Evolutionary conservation across 75 land plant genomes (phyloP).

Genomic region (Larix kaempferi): DNA sequence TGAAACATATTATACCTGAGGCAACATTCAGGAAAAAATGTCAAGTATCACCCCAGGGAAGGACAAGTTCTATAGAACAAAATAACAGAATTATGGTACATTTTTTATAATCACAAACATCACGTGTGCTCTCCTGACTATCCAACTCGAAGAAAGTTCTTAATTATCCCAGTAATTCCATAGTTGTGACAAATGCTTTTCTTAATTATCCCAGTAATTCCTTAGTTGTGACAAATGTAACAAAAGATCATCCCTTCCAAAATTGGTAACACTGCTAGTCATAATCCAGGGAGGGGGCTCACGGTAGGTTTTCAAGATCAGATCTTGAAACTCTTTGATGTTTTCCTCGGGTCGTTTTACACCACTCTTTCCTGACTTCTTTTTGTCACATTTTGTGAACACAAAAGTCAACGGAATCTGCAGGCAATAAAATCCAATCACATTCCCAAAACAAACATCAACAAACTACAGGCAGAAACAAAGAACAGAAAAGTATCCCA

Average conservation of each 20-base stretch:
- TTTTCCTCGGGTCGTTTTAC: slow-evolving; percentile 55
- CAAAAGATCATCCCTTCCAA: slow-evolving; percentile 81
- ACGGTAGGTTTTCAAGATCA: slow-evolving; percentile 34
- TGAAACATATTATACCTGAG: no score
- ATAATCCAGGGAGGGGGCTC: slow-evolving; percentile 81
- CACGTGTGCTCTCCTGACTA: no score
- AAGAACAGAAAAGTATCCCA: not conserved
- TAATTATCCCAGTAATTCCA: no score
- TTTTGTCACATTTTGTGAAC: slow-evolving; percentile 88
- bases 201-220: slow-evolving; percentile 71
- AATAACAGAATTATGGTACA: no score
- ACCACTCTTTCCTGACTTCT: slow-evolving; percentile 53
- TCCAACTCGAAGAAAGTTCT: no score
- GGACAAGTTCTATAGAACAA: no score
- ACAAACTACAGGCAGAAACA: not conserved
- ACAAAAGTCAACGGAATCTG: slow-evolving; percentile 82
- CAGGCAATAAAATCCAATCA: not conserved
- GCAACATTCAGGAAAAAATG: no score
- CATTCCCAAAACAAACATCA: not conserved
- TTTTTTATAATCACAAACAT: no score
- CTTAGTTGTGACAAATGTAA: slow-evolving; percentile 75
- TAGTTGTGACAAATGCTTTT: slow-evolving; percentile 63
- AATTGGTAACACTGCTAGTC: slow-evolving; percentile 75
- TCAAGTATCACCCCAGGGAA: no score
- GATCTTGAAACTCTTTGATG: slow-evolving; percentile 47